These are phyloP conservation scores for Gryganskiella cystojenkinii DNA, from an alignment of 192 early-diverging fungal species.

Conservation along the genomic window DNA sequence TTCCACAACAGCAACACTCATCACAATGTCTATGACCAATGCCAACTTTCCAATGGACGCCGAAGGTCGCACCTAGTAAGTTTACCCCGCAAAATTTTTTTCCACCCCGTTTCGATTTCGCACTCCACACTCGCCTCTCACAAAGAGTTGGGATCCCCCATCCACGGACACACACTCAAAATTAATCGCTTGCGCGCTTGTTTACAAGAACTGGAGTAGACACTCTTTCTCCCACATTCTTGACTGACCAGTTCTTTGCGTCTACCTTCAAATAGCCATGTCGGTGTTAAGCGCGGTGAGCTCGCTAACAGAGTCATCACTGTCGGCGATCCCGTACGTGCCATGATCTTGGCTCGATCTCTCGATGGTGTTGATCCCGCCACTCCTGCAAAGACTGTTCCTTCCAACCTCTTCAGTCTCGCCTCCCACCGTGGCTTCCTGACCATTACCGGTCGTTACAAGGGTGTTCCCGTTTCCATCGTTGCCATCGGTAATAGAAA, in stretches of 20 bases:
- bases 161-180: neutral
- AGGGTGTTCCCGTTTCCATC: conserved; percentile 79
- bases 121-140: neutral
- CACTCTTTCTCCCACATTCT: neutral
- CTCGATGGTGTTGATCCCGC: conserved; percentile 64
- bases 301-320: conserved; percentile 90
- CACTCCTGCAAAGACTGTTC: conserved; percentile 48
- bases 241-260: neutral
- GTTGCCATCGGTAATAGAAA: conserved; percentile 75
- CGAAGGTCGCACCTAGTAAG: conserved; percentile 79
- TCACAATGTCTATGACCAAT: conserved; percentile 57
- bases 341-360: conserved; percentile 66
- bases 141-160: neutral
- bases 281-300: conserved; percentile 80
- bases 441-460: conserved; percentile 88
- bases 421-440: conserved; percentile 82
- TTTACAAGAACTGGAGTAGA: too few relatives aligned
- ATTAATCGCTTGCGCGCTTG: too few relatives aligned
- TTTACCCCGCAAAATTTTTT: neutral
- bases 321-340: conserved; percentile 86
- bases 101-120: neutral
- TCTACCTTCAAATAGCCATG: conserved; percentile 60
- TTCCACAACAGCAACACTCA: neutral
- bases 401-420: conserved; percentile 54
- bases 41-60: conserved; percentile 86